Evolutionary conservation across 306 rosid species (phyloP), one percentile per base, ranked within the genome.

Genomic region (Cucumis hystrix): DNA sequence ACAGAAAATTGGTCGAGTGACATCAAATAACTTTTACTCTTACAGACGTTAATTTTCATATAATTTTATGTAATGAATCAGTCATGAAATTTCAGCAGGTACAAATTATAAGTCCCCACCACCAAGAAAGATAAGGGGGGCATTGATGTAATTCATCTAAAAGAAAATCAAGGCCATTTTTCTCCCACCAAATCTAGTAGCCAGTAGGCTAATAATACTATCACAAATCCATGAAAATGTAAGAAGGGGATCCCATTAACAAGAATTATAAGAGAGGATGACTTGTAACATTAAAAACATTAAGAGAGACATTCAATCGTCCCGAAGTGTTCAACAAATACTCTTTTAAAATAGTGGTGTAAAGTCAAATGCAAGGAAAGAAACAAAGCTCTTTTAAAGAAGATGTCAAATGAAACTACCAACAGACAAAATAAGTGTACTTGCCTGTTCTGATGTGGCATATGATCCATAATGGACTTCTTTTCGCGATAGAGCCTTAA

Each of bases 401-500:
- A 52, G 62, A 52, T 60, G 10, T 8, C 30, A 52, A 25, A 77
- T 6, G 33, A 77, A 30, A 63, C 80, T 61, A 77, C 57, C 57
- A 77, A 61, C 37, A 41, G 41, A 76, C 6, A 79, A 20, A 41
- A 9, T 64, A 75, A 52, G 15, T 14, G 20, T 58, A 52, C 61
- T 78, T 77, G 91, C 98, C 97, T 95, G 93, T 67, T 95, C 98
- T 16, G 65, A 69, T 77, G 98, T 90, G 72, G 97, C 98, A 85
- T 82, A 75, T 73, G 89, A 85, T 79, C 97, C 98, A 78, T 87
- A 92, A 81, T 83, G 91, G 61, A 94, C 82, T 74, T 92, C 97
- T 85, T 78, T 89, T 49, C 75, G 85, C 14, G 96, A 84, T 73
- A 92, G 80, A 9, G 95, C 92, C 85, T 86, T 90, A 63, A 86